A percentile compares a stretch with the other conserved stretches of the same genome.
phyloP scores from a whole-genome alignment of 805 yeast species.

The Candida morakotiae region DNA sequence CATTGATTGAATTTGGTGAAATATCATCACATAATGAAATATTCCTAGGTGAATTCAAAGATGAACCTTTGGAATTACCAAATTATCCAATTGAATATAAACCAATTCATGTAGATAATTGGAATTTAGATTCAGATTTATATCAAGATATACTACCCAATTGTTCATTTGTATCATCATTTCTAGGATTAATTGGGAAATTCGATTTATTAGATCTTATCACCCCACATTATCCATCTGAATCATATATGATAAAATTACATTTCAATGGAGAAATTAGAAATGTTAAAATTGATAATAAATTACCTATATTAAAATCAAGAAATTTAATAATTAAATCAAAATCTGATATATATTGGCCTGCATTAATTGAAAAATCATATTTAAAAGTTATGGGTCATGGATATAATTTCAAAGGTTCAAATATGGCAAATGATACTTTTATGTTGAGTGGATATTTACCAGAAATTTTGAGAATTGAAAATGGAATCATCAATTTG shows the following conservation, averaged over 20 bases:
- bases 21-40: constrained; percentile 9
- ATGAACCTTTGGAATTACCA: constrained; percentile 13
- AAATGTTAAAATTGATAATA: constrained; percentile 43
- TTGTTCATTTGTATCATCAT: constrained; percentile 73
- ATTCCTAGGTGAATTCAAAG: constrained; percentile 6
- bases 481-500: constrained; percentile 28
- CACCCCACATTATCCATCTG: constrained; percentile 17
- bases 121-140: constrained; percentile 34
- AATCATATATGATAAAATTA: constrained; percentile 37
- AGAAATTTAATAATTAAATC: constrained; percentile 36
- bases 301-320: constrained; percentile 33
- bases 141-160: constrained; percentile 54
- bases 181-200: constrained; percentile 43
- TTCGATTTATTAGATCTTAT: not conserved
- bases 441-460: constrained; percentile 66
- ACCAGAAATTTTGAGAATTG: constrained; percentile 52
- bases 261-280: constrained; percentile 52
- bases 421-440: constrained; percentile 71
- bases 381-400: constrained; percentile 54
- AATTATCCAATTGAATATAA: constrained; percentile 8
- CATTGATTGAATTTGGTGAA: constrained; percentile 15
- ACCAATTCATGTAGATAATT: constrained; percentile 19
- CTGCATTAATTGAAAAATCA: constrained; percentile 76
- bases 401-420: constrained; percentile 65
- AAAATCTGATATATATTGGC: constrained; percentile 46